Evolutionary conservation across 768 basidiomycete species (phyloP).

Genomic region (Lepiota venenata): DNA sequence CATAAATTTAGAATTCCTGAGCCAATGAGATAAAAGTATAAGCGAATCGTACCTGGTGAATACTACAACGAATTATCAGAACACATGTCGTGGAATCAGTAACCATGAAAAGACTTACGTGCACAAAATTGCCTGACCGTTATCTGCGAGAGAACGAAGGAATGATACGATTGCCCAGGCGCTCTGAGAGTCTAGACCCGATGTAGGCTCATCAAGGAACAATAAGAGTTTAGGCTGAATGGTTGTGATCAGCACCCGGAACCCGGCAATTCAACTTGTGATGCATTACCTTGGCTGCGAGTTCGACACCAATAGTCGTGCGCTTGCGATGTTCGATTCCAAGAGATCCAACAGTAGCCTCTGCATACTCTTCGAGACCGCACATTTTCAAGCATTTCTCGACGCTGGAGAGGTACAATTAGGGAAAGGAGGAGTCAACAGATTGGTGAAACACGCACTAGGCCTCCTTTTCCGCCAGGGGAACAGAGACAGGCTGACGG

Average conservation of each 20-base stretch:
- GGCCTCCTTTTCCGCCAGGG: constrained; percentile 70
- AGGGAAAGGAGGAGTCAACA: background rate
- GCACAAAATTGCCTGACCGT: constrained; percentile 88
- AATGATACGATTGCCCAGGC: constrained; percentile 83
- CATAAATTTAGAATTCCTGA: background rate
- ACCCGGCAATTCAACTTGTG: background rate
- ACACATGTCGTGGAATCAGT: background rate
- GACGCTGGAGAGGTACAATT: constrained; percentile 24
- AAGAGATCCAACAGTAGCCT: constrained; percentile 62
- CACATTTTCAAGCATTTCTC: constrained; percentile 57
- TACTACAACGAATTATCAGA: constrained; percentile 23
- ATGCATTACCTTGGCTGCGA: constrained; percentile 72
- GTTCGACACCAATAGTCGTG: constrained; percentile 84
- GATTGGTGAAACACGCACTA: constrained; percentile 47
- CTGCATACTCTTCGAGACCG: constrained; percentile 57
- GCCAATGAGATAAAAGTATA: constrained; percentile 48
- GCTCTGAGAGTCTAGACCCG: constrained; percentile 84
- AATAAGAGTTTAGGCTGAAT: constrained; percentile 70
- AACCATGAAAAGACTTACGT: constrained; percentile 42
- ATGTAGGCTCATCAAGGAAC: constrained; percentile 90
- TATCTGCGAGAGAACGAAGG: constrained; percentile 70
- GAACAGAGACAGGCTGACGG: constrained; percentile 68
- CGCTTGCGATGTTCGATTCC: constrained; percentile 76
- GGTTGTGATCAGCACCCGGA: constrained; percentile 6
- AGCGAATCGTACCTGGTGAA: constrained; percentile 67